Percentiles rank a stretch among this genome's conserved stretches.
These are phyloP conservation scores for Stachybotrys chartarum DNA, from an alignment of 2,329 filamentous ascomycete species.

Conservation along the genomic window DNA sequence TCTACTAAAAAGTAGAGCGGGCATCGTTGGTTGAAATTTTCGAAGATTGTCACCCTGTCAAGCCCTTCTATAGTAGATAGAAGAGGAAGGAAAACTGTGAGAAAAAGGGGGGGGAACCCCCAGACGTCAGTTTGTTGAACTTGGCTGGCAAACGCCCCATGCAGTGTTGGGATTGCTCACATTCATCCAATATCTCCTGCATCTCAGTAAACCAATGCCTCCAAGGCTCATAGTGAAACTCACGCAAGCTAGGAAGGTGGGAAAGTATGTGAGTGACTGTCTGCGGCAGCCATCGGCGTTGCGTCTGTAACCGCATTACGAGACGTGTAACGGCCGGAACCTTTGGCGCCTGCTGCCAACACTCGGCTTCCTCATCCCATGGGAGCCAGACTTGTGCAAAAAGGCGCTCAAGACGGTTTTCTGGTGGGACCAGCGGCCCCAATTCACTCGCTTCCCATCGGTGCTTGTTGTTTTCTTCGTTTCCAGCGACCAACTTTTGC, in stretches of 20 bases:
- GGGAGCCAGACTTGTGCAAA: constrained; percentile 15
- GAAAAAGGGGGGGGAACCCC: neutral
- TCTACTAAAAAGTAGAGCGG: neutral
- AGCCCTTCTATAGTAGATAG: neutral
- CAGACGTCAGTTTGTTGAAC: neutral
- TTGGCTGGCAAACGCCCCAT: neutral
- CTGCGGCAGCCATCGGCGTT: constrained; percentile 18
- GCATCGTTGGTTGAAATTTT: neutral
- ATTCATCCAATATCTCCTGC: neutral
- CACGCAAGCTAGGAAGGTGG: neutral
- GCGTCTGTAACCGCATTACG: constrained; percentile 25
- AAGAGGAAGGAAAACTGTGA: neutral
- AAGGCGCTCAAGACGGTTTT: neutral
- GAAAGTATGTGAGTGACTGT: constrained; percentile 9
- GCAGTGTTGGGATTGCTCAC: neutral
- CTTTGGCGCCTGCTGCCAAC: constrained; percentile 19
- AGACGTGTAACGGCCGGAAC: constrained; percentile 21
- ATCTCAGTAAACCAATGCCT: neutral
- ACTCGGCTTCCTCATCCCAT: constrained; percentile 12
- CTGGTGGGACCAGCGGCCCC: constrained; percentile 5
- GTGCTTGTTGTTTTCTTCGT: neutral
- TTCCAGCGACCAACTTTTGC: neutral
- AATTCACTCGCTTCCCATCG: neutral
- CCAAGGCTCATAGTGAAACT: neutral
- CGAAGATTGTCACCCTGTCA: neutral